Base-by-base conservation (phyloP, 305 asterid genomes). In the Solanum chacoense region DNA sequence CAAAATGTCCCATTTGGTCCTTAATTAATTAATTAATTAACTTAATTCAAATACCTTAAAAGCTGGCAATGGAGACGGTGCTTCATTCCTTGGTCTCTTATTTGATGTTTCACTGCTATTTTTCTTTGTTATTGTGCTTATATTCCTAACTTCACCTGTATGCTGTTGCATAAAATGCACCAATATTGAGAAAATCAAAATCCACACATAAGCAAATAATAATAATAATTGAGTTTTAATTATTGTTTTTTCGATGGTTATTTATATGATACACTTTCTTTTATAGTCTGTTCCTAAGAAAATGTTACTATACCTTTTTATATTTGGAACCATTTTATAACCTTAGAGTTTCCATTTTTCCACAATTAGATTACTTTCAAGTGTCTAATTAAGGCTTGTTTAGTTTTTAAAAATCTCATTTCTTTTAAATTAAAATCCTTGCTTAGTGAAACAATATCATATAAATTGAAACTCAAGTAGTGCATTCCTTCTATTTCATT, bases 11-110 rank as follows among this genome's bases (percentile, higher is more conserved):
- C 59, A 29, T 55, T 26, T 65, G 8, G 13, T 79, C 50, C 11
- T 31, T 50, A 8, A 80, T 26, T 24, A 85, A 71, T n/a, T 37
- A 6, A 22, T 5, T 8, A 32, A 11, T 59, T 20, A 32, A 32
- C 16, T 74, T 74, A 32, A 12, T 73, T n/a, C 63, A 86, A 88
- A 88, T 92, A 96, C 98, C 97, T 96, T 97, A 89, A 94, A 96
- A 89, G 98, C 97, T 81, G 99, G 98, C 93, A 94, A 90, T n/a
- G 98, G 89, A 72, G 98, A 90, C 6, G 98, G 90, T 3, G 92
- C 89, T 90, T 96, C 99, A 59, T 88, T 94, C 87, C 98, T 92
- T 8, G 94, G 88, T 90, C 99, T 91, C 89, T 97, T 97, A 69
- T 89, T 94, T 35, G 98, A 91, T 18, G 95, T 22, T 86, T 95